phyloP scores from a whole-genome alignment of 495 filamentous ascomycete genomes.

The Tuber calosporum region DNA sequence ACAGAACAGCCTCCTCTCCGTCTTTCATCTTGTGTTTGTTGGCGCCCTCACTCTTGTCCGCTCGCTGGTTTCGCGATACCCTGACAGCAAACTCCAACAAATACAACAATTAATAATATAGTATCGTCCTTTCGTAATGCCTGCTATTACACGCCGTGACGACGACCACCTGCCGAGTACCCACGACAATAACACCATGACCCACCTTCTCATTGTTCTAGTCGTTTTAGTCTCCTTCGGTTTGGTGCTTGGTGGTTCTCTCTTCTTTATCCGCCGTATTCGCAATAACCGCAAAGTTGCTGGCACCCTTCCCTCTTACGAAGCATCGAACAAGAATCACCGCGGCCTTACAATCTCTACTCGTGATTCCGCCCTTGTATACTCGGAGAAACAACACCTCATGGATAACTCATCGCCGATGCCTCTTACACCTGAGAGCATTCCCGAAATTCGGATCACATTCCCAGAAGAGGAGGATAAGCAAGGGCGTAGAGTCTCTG shows the following conservation, averaged over 20 bases:
- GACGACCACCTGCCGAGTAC: conserved; percentile 13
- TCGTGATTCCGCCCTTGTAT: conserved; percentile 59
- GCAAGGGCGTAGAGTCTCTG: conserved; percentile 73
- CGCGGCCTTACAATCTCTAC: conserved; percentile 62
- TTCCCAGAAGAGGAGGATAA: conserved; percentile 95
- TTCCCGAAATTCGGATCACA: conserved; percentile 95
- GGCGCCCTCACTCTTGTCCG: conserved; percentile 10
- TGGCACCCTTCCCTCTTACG: conserved; percentile 53
- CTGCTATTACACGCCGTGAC: conserved; percentile 30
- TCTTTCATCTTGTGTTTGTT: conserved; percentile 26
- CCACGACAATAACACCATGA: conserved; percentile 29
- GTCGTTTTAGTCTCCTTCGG: conserved; percentile 66
- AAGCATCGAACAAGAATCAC: conserved; percentile 49
- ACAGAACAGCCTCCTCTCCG: conserved; percentile 14
- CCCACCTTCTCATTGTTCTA: conserved; percentile 54
- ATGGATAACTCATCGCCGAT: conserved; percentile 66
- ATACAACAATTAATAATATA: conserved; percentile 25
- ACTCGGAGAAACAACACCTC: conserved; percentile 62
- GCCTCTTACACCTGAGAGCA: conserved; percentile 64
- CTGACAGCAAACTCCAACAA: conserved; percentile 12
- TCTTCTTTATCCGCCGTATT: conserved; percentile 65
- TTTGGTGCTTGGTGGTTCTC: conserved; percentile 56
- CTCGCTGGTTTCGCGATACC: conserved; percentile 20
- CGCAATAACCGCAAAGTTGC: conserved; percentile 48
- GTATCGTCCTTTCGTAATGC: conserved; percentile 19